Conservation (phyloP, 2,329 filamentous ascomycete genomes). For the Elsinoe perseae region DNA sequence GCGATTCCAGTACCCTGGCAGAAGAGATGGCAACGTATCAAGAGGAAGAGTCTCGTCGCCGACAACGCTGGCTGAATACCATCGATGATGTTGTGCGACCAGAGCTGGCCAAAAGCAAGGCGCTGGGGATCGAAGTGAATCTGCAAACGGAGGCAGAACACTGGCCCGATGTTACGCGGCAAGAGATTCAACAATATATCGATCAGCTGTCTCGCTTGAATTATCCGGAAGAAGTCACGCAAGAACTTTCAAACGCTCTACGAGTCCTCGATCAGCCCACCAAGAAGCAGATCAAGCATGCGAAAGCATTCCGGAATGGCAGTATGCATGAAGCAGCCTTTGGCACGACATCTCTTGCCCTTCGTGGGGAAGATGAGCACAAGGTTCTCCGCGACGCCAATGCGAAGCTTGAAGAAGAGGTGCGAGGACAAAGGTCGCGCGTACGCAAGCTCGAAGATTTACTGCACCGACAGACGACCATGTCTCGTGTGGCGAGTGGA, state of each 20-base stretch:
- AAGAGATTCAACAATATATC: constrained; percentile 70
- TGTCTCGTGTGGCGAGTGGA: constrained; percentile 39
- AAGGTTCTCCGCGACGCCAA: constrained; percentile 42
- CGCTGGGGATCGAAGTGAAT: constrained; percentile 76
- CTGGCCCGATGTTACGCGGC: constrained; percentile 70
- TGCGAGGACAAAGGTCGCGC: constrained; percentile 88
- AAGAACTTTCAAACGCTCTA: constrained; percentile 67
- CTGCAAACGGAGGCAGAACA: constrained; percentile 68
- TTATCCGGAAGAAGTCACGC: constrained; percentile 57
- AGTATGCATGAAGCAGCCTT: constrained; percentile 87
- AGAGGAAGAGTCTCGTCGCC: constrained; percentile 82
- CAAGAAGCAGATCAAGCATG: constrained; percentile 74
- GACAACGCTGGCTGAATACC: constrained; percentile 83
- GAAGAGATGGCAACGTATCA: constrained; percentile 90
- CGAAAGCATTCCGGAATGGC: constrained; percentile 93
- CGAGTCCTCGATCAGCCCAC: constrained; percentile 74
- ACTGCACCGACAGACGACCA: constrained; percentile 68
- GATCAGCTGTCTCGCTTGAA: constrained; percentile 57
- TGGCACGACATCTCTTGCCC: constrained; percentile 75
- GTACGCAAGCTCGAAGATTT: constrained; percentile 87
- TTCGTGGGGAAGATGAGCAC: constrained; percentile 81
- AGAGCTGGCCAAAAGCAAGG: constrained; percentile 59
- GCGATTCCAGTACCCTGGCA: constrained; percentile 76
- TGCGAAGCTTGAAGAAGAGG: constrained; percentile 51
- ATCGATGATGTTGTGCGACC: constrained; percentile 66